These are phyloP conservation scores for Colletotrichum tanaceti DNA, from an alignment of 2,329 filamentous ascomycete species.

Conservation along the genomic window DNA sequence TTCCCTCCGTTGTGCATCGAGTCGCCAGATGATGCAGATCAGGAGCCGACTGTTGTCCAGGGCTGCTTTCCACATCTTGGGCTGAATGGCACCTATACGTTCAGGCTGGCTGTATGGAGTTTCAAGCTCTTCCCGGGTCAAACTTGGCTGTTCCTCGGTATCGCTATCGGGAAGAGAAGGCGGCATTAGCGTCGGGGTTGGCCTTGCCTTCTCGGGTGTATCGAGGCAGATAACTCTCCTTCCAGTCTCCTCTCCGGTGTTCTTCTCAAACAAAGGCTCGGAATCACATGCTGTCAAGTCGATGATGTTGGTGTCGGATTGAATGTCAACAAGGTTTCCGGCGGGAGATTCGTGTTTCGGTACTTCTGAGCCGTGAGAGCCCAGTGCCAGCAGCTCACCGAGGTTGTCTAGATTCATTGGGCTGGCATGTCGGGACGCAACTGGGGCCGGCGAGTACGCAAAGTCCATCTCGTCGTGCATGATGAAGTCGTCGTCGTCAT, in stretches of 20 bases:
- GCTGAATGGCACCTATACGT: slow-evolving; percentile 31
- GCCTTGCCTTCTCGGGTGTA: slow-evolving; percentile 20
- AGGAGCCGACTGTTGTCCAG: slow-evolving; percentile 46
- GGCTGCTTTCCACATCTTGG: slow-evolving; percentile 42
- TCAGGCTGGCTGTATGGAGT: slow-evolving; percentile 34
- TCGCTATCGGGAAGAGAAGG: slow-evolving; percentile 8
- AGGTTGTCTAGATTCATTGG: slow-evolving; percentile 30
- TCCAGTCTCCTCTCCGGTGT: too few species aligned
- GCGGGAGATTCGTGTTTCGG: neutral
- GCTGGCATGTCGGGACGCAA: neutral
- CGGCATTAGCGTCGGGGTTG: neutral
- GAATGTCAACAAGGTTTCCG: neutral
- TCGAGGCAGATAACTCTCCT: slow-evolving; percentile 28
- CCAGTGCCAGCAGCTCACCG: neutral
- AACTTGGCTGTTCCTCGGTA: neutral
- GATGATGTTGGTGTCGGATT: slow-evolving; percentile 18
- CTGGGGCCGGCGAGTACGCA: neutral
- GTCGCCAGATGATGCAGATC: slow-evolving; percentile 45
- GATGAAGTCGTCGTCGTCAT: slow-evolving; percentile 62
- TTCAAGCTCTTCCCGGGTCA: slow-evolving; percentile 15
- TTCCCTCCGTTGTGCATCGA: slow-evolving; percentile 42
- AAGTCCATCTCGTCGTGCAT: slow-evolving; percentile 48
- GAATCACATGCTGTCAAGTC: slow-evolving; percentile 36
- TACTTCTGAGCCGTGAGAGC: neutral
- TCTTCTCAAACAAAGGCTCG: slow-evolving; percentile 12